A percentile compares a stretch with the other conserved stretches of the same genome.
These are phyloP conservation scores for Penicillium sp. DNA, from an alignment of 2,329 filamentous ascomycete species.

Conservation along the genomic window DNA sequence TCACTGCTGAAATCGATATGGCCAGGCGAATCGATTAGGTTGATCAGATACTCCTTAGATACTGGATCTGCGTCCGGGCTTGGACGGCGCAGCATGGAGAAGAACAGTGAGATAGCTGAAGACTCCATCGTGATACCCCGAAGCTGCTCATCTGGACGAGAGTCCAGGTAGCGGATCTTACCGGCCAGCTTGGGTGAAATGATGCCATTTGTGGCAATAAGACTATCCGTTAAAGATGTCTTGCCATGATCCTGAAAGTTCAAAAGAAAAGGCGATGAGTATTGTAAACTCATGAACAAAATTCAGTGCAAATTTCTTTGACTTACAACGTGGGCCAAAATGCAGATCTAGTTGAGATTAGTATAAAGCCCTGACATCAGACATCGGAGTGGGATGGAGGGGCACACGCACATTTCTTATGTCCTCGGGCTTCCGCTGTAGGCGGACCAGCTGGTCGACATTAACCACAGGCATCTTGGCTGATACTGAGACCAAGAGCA, in stretches of 20 bases:
- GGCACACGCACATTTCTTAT: conserved; percentile 71
- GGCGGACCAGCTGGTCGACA: conserved; percentile 77
- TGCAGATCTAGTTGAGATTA: conserved; percentile 64
- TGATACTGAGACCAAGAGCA: conserved; percentile 12
- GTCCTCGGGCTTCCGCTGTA: conserved; percentile 79
- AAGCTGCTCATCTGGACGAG: conserved; percentile 85
- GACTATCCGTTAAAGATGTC: conserved; percentile 88
- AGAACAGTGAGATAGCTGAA: conserved; percentile 91
- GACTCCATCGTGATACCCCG: conserved; percentile 99
- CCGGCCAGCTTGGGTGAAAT: conserved; percentile 95
- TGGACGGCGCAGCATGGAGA: conserved; percentile 74
- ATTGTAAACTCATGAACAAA: not conserved
- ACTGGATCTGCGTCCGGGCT: conserved; percentile 59
- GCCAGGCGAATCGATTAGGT: conserved; percentile 92
- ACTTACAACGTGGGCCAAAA: conserved; percentile 78
- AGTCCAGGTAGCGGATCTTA: conserved; percentile 96
- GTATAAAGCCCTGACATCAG: conserved; percentile 19
- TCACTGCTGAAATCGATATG: conserved; percentile 99
- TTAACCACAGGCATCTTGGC: conserved; percentile 78
- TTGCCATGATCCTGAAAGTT: conserved; percentile 76
- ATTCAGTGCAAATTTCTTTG: not conserved
- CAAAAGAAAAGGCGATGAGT: conserved; percentile 3
- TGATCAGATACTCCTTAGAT: conserved; percentile 86
- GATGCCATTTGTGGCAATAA: conserved; percentile 97
- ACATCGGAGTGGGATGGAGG: conserved; percentile 24